Conservation (phyloP, 176 grass and related monocot species). For the Aechmea fasciata region DNA sequence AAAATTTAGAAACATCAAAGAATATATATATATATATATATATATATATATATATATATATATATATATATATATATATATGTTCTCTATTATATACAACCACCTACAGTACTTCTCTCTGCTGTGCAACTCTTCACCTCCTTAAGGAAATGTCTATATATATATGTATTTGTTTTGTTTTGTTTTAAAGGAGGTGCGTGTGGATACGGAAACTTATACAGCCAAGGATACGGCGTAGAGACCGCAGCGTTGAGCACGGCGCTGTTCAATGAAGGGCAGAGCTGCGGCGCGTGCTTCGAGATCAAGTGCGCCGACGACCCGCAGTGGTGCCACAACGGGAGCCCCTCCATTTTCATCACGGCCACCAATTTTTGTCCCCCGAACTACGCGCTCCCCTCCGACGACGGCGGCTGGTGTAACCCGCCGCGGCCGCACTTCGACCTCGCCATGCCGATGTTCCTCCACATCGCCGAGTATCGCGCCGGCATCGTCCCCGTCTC, state of each 20-base stretch:
- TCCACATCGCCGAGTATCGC: slow-evolving; percentile 10
- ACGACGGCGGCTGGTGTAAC: slow-evolving; percentile 12
- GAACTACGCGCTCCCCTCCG: slow-evolving; percentile 10
- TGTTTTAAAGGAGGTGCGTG: slow-evolving; percentile 4
- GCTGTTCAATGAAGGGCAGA: slow-evolving; percentile 7
- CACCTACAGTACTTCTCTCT: too few species aligned
- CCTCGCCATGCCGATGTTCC: slow-evolving; percentile 17
- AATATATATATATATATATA: too few species aligned
- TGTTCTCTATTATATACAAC: too few species aligned
- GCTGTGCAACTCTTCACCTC: neutral
- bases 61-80: too few species aligned
- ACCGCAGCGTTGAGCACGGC: slow-evolving; percentile 16
- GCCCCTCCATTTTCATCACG: slow-evolving; percentile 6
- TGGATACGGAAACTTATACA: slow-evolving; percentile 12
- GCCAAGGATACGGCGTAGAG: slow-evolving; percentile 10
- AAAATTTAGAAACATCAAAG: too few species aligned
- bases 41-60: too few species aligned
- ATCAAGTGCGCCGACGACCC: neutral
- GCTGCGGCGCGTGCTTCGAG: slow-evolving; percentile 16
- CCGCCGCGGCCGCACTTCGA: slow-evolving; percentile 16
- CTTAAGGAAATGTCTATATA: neutral
- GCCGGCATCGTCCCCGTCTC: slow-evolving; percentile 14
- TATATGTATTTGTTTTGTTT: too few species aligned
- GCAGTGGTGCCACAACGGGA: slow-evolving; percentile 1
- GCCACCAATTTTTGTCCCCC: slow-evolving; percentile 15